Evolutionary conservation across 2,329 filamentous ascomycete genomes (phyloP), one percentile per base, ranked within the genome.

Genomic region (Verticillium longisporum): DNA sequence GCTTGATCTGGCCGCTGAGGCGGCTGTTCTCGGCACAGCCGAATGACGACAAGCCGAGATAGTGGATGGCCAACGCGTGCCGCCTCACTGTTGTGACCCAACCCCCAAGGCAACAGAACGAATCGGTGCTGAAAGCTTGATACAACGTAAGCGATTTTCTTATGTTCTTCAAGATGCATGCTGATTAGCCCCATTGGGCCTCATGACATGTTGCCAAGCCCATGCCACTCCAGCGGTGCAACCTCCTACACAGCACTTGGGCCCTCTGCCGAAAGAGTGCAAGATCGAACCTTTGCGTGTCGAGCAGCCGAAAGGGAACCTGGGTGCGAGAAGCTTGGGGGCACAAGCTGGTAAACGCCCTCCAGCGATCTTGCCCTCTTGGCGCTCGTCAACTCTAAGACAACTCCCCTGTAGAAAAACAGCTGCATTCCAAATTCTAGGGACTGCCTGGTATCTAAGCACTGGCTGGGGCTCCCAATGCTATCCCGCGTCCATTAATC

Each of bases 21-120:
- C 62, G 62, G 61, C 59, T 64, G 62, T 53, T 55, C 61, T 56
- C 61, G 61, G 62, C 59, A 61, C 50, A 62, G 55, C 31, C 26
- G 53, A 26, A 55, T 32, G 53, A 26, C 3, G 11, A 18, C 13
- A 33, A 31, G 26, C 26, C 26, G 26, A 31, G 26, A 31, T 31
- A 31, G 26, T 31, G 26, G 5, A 31, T 31, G 26, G 26, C 26
- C 3, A 31, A 5, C 32, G 31, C 11, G 10, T 3, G 55, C 26
- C 34, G 55, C 55, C 32, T 56, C 55, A 33, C 32, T 4, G 15
- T 11, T 2, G 15, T 53, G 7, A 5, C 41, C 41, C 41, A 50
- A 50, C 21, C 41, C 41, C 5, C 41, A 11, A 13, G 5, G 18
- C 7, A 53, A 11, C 15, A 6, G 26, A 31, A 31, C 26, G 3